Evolutionary conservation across 768 basidiomycete genomes (phyloP).

Genomic region (Megacollybia marginata): DNA sequence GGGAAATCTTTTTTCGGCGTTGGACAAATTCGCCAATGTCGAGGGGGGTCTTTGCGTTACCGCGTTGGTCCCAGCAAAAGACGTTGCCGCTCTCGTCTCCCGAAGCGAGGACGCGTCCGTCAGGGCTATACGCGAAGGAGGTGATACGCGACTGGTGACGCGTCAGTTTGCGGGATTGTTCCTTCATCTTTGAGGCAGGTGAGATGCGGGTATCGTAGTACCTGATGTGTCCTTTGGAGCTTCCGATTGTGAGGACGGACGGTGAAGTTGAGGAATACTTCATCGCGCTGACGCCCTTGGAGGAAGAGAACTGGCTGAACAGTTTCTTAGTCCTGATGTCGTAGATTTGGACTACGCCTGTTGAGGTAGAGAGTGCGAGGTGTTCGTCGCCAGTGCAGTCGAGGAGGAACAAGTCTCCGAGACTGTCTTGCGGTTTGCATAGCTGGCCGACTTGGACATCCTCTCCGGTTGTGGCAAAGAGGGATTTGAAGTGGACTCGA

Average conservation of each 20-base stretch:
- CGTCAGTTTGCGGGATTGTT: constrained; percentile 57
- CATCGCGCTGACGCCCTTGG: constrained; percentile 53
- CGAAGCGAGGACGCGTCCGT: constrained; percentile 63
- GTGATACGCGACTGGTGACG: constrained; percentile 65
- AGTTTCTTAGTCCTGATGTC: constrained; percentile 53
- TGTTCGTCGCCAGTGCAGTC: constrained; percentile 29
- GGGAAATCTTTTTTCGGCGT: constrained; percentile 65
- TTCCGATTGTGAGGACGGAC: constrained; percentile 58
- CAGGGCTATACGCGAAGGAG: constrained; percentile 58
- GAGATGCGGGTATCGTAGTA: constrained; percentile 64
- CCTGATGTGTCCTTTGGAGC: constrained; percentile 61
- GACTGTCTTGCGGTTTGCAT: constrained; percentile 38
- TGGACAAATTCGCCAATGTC: constrained; percentile 49
- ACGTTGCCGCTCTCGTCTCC: constrained; percentile 73
- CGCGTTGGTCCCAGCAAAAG: constrained; percentile 69
- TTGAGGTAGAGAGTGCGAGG: constrained; percentile 55
- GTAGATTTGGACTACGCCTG: constrained; percentile 67
- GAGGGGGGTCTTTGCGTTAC: constrained; percentile 30
- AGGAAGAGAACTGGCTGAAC: constrained; percentile 44
- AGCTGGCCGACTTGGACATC: constrained; percentile 36
- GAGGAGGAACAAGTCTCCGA: constrained; percentile 37
- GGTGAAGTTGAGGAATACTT: constrained; percentile 44
- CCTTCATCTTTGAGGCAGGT: constrained; percentile 33
- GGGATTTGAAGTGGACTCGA: constrained; percentile 45
- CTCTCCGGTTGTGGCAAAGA: constrained; percentile 18